Evolutionary conservation across 139 green algal species (phyloP).

Genomic region (Coelastrella sp.): DNA sequence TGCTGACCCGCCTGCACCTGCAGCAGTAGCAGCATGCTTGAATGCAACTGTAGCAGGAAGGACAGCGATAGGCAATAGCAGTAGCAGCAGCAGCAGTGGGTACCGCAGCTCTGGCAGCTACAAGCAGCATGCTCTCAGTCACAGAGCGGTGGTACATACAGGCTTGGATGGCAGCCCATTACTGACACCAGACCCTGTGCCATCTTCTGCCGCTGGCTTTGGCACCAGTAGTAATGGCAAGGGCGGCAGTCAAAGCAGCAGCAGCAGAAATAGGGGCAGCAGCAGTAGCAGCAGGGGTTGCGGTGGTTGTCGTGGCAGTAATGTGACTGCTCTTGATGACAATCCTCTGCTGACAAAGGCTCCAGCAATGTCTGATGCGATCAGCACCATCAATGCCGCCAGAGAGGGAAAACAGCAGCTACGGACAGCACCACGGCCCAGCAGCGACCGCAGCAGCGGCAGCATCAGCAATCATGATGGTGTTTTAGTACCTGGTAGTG

Average conservation of each 20-base stretch:
- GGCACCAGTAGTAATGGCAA: not conserved
- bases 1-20: not conserved
- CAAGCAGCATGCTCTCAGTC: not conserved
- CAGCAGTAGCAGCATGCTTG: slow-evolving; percentile 11
- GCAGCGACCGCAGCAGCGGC: not conserved
- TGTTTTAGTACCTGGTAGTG: too few species aligned
- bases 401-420: not conserved
- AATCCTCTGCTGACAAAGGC: slow-evolving; percentile 15
- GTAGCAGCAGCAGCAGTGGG: not conserved
- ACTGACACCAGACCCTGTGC: slow-evolving; percentile 6
- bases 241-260: not conserved
- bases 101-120: not conserved
- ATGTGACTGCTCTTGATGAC: slow-evolving; percentile 16
- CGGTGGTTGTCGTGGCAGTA: slow-evolving; percentile 18
- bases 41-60: not conserved
- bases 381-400: slow-evolving; percentile 25
- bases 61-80: not conserved
- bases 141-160: slow-evolving; percentile 1
- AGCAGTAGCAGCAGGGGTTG: not conserved
- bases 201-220: not conserved
- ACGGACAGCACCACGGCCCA: not conserved
- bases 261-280: not conserved
- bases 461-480: not conserved
- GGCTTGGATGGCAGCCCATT: not conserved
- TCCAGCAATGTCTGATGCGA: slow-evolving; percentile 10